Base-by-base conservation (phyloP, 495 filamentous ascomycete genomes). In the Parachaetomium inaequale region DNA sequence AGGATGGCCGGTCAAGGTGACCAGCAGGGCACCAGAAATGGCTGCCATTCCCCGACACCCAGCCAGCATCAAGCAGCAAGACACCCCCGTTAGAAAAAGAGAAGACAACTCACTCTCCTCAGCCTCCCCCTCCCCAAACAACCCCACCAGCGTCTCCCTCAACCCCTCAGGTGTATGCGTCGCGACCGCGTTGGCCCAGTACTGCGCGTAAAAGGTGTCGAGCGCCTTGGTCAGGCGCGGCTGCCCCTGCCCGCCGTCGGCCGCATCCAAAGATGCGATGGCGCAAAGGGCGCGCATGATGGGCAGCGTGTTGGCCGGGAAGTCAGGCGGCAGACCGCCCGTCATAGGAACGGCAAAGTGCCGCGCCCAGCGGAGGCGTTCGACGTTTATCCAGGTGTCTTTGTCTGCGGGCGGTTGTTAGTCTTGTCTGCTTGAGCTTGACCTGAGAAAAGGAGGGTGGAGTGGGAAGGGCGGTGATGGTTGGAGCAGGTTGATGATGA, bases 341-440 rank as follows among this genome's bases (percentile, higher is more conserved):
- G 67, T 59, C 55, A 90, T 86, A 38, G 88, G 87, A 17, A 90
- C 75, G 19, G 76, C 68, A 76, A 90, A 88, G 59, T 73, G 70
- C 0, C 62, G 62, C 1, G 84, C 78, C 86, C 86, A 90, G 62
- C 85, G 84, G n/a, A 74, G 21, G 19, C 87, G 85, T 67, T 90
- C 86, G 10, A 54, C 42, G 59, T 75, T 67, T 57, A 88, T 84
- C 82, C 83, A 92, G 63, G 77, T 75, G 66, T 82, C 83, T 70
- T 92, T 91, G 75, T 92, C 86, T 89, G 53, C n/a, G 10, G 4
- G 23, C 7, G 17, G 53, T 4, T 26, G 17, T 36, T 40, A 52
- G 47, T 28, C 8, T n/a, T 40, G 10, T 50, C n/a, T 55, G 11
- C 4, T 42, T 46, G 31, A 2, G 42, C 3, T 21, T 45, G 43